Base-by-base conservation (phyloP, 2,329 filamentous ascomycete genomes). In the Talaromyces sp. region DNA sequence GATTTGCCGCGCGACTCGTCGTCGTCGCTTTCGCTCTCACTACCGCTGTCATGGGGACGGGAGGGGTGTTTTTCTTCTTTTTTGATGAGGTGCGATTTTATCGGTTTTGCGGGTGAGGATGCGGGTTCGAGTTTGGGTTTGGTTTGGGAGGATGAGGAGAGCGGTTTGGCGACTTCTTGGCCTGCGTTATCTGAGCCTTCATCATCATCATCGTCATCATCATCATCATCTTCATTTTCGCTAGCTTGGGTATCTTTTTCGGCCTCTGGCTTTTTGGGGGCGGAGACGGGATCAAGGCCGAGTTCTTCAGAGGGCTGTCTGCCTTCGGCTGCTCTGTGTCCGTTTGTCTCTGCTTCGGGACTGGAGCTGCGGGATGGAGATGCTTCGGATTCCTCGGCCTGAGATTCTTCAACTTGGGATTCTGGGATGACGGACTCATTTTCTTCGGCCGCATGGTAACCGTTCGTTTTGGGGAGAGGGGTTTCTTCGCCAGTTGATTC, bases 31-130 rank as follows among this genome's bases (percentile, higher is more conserved):
- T 50, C 43, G 14, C 27, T 31, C 27, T 61, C 19, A 31, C 43
- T 31, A 27, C 6, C 58, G 58, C 59, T 35, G 59, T 65, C 47
- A 68, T 66, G 67, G 4, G 52, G 19, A 24, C 27, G 31, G 60
- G 56, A 19, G 16, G 49, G n/a, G 24, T 31, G 16, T 45, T 19
- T 59, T 9, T 27, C 35, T 31, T 59, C 37, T 27, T 27, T 6
- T 45, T 59, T 59, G 27, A 59, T 22, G 35, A 31, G 31, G 7
- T 22, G 56, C 13, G 37, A 59, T 14, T n/a, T 39, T 16, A 7
- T 37, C n/a, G 10, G 19, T 24, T 57, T 24, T 24, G 31, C 52
- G 11, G 50, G n/a, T 33, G 33, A 35, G 43, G 43, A 14, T 14
- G 16, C 50, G 19, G 13, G 3, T 19, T 35, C 13, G 9, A n/a